Percentiles rank a stretch among this genome's conserved stretches.
These are phyloP conservation scores for Tolypocladium amazonense DNA, from an alignment of 2,329 filamentous ascomycete species.

Conservation along the genomic window DNA sequence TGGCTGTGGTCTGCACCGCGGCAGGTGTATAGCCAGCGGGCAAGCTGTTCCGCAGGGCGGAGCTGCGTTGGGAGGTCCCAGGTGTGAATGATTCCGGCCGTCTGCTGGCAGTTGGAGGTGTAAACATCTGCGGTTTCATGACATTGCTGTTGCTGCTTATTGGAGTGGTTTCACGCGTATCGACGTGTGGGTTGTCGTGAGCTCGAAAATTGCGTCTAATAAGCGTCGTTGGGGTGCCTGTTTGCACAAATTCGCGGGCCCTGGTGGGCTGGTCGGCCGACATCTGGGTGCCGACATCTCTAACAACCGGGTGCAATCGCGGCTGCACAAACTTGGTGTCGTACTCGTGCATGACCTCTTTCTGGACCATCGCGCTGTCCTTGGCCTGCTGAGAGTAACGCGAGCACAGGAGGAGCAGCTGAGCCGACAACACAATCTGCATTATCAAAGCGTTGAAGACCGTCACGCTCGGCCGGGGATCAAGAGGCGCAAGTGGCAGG, in stretches of 20 bases:
- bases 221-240: conserved; percentile 45
- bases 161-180: conserved; percentile 44
- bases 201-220: conserved; percentile 70
- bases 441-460: conserved; percentile 75
- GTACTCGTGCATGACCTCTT: conserved; percentile 90
- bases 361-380: conserved; percentile 75
- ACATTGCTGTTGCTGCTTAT: conserved; percentile 19
- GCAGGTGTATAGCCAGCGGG: conserved; percentile 19
- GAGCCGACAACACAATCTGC: conserved; percentile 61
- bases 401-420: conserved; percentile 63
- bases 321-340: conserved; percentile 94
- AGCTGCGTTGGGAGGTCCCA: conserved; percentile 14
- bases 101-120: conserved; percentile 23
- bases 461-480: conserved; percentile 75
- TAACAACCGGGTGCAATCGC: conserved; percentile 67
- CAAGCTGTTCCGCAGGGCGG: conserved; percentile 22
- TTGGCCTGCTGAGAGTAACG: conserved; percentile 77
- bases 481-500: conserved; percentile 64
- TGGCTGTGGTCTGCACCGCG: conserved; percentile 12
- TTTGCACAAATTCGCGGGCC: conserved; percentile 31
- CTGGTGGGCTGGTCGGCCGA: conserved; percentile 35
- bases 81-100: conserved; percentile 24
- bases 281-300: conserved; percentile 71
- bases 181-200: conserved; percentile 71
- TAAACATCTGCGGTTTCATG: conserved; percentile 31